Evolutionary conservation across 23 red algal species (phyloP).

Genomic region (Agarophyton chilense): DNA sequence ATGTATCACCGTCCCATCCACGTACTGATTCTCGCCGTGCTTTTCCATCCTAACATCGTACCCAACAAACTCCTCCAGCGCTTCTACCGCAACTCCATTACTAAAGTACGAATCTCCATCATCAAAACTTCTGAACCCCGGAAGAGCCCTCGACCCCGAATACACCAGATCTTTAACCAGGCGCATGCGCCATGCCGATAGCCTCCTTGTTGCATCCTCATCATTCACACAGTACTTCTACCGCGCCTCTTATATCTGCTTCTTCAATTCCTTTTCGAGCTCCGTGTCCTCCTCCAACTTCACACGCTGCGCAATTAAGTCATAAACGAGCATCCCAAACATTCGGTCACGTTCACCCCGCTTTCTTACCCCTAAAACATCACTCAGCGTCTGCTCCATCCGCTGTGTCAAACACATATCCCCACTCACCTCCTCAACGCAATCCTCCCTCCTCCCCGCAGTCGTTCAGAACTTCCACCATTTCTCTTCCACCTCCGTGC

Average conservation of each 20-base stretch:
- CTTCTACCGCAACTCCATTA: not conserved
- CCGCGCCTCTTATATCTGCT: constrained; percentile 10
- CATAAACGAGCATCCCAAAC: constrained; percentile 14
- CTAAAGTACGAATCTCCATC: not conserved
- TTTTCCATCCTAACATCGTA: not conserved
- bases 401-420: constrained; percentile 4
- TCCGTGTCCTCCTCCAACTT: not conserved
- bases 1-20: constrained; percentile 6
- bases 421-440: not conserved
- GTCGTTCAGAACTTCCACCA: not conserved
- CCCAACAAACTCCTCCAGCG: not conserved
- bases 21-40: not conserved
- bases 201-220: not conserved
- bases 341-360: not conserved
- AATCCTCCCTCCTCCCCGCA: constrained; percentile 9
- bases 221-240: not conserved
- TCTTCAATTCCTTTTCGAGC: constrained; percentile 1
- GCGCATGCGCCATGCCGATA: not conserved
- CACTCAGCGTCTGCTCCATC: constrained; percentile 12
- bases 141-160: not conserved
- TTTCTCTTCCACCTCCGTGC: not conserved
- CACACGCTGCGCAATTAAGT: not conserved
- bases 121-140: not conserved
- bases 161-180: not conserved
- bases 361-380: not conserved